Base-by-base conservation (phyloP, 2,329 filamentous ascomycete species). In the Ophiostoma sp. region DNA sequence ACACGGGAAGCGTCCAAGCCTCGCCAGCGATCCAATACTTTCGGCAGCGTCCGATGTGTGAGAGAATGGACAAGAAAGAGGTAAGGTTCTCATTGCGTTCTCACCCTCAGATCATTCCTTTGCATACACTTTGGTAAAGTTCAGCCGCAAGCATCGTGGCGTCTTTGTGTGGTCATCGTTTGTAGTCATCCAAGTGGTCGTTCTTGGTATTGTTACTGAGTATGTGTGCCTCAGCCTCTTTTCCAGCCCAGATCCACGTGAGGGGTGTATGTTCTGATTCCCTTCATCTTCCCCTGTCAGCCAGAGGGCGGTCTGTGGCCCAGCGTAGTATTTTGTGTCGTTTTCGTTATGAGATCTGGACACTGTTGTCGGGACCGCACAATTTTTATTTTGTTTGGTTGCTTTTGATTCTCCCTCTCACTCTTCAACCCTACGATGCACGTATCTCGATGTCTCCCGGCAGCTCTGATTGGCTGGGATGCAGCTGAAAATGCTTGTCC, bases 371-470 rank as follows among this genome's bases (percentile, higher is more conserved):
- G 19, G 36, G 28, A 36, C 31, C 17, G 59, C 31, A 39, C 31
- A 39, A 42, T 36, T 42, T 63, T n/a, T n/a, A 42, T 36, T 42
- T 63, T n/a, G 8, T 19, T 4, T 36, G 33, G 2, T 25, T 63
- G 31, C 33, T 63, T 55, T 31, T 6, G 31, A 42, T 9, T 50
- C 17, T 69, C 17, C 12, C 8, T 31, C 33, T 31, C 25, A 33
- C 25, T 36, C 17, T 19, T 12, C 19, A 17, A 11, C 42, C 39
- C 45, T 3, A 39, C 48, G n/a, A 28, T 25, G 15, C 28, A 36
- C 33, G 69, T 17, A 64, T 45, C 33, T 19, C 61, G n/a, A 66
- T 71, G 70, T 71, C 70, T 71, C 42, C 19, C 55, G 3, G 28
- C 19, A 1, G 39, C 6, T 17, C n/a, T 71, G 70, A 71, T 64